Percentiles rank a stretch among this genome's conserved stretches.
phyloP scores from a whole-genome alignment of 2,329 filamentous ascomycete genomes.

The Talaromyces albobiverticillius region DNA sequence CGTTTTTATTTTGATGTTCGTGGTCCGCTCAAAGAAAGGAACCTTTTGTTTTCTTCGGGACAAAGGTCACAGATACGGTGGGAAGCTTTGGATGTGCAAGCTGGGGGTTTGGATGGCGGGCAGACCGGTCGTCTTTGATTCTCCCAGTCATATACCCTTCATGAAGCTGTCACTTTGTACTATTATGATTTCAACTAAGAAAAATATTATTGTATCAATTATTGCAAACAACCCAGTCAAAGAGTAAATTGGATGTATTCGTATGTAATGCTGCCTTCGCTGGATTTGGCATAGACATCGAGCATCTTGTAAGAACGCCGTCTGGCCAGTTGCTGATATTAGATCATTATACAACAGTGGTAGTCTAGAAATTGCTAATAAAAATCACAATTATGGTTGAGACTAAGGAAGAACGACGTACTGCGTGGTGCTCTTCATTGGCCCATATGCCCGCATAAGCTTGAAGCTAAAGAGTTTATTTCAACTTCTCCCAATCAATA shows the following conservation, averaged over 20 bases:
- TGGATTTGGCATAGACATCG: too few relatives aligned
- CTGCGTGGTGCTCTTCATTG: neutral
- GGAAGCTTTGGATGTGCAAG: conserved; percentile 6
- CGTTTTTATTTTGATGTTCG: neutral
- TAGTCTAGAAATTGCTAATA: neutral
- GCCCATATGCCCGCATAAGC: neutral
- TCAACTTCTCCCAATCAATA: neutral
- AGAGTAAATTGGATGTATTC: too few relatives aligned
- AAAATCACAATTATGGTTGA: too few relatives aligned
- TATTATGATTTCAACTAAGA: conserved; percentile 4
- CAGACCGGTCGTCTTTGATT: neutral
- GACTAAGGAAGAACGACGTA: too few relatives aligned
- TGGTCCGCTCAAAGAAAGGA: neutral
- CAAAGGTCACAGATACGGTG: neutral
- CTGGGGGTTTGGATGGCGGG: conserved; percentile 1
- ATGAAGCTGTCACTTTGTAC: conserved; percentile 11
- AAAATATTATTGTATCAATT: conserved; percentile 3
- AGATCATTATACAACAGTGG: too few relatives aligned
- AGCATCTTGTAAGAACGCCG: too few relatives aligned
- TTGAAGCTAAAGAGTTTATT: neutral
- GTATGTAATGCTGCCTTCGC: too few relatives aligned
- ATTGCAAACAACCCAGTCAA: neutral
- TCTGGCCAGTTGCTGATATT: too few relatives aligned
- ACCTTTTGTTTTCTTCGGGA: neutral
- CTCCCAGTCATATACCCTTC: conserved; percentile 8